phyloP scores from a whole-genome alignment of 768 basidiomycete species.

The Tylopilus subfusipes region DNA sequence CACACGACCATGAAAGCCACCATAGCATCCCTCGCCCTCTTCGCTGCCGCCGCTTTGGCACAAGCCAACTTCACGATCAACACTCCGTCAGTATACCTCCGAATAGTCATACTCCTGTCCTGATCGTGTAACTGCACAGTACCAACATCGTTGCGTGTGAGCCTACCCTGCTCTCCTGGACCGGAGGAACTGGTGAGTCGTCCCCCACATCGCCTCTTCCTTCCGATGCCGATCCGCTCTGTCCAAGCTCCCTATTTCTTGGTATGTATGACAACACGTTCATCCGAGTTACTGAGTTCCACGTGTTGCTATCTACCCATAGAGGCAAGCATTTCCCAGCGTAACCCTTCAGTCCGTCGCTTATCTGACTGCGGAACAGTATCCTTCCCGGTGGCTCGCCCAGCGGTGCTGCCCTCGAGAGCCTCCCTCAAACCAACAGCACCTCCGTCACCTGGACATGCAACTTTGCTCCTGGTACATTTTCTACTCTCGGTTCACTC shows the following conservation, averaged over 20 bases:
- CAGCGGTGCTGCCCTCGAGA: constrained; percentile 40
- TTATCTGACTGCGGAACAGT: constrained; percentile 32
- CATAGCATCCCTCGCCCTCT: constrained; percentile 38
- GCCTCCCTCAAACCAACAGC: constrained; percentile 40
- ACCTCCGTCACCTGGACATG: constrained; percentile 53
- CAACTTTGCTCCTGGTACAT: constrained; percentile 45
- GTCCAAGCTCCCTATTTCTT: constrained; percentile 57
- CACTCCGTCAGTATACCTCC: constrained; percentile 58
- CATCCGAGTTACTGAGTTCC: background rate
- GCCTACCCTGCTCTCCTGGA: constrained; percentile 52
- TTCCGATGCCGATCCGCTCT: background rate
- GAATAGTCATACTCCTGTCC: background rate
- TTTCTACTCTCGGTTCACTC: background rate
- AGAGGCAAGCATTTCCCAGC: constrained; percentile 36
- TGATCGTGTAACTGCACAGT: constrained; percentile 31
- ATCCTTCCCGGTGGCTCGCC: constrained; percentile 52
- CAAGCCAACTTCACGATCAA: constrained; percentile 53
- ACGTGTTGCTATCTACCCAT: background rate
- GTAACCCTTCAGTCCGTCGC: background rate
- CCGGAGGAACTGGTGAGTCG: constrained; percentile 53
- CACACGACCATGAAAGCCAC: constrained; percentile 45
- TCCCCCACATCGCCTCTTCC: fast-evolving
- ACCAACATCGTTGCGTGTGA: constrained; percentile 51
- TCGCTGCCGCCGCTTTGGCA: constrained; percentile 42
- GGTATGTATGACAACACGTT: constrained; percentile 41